Conservation (phyloP, 2,329 filamentous ascomycete species). For the Helotiales sp. region DNA sequence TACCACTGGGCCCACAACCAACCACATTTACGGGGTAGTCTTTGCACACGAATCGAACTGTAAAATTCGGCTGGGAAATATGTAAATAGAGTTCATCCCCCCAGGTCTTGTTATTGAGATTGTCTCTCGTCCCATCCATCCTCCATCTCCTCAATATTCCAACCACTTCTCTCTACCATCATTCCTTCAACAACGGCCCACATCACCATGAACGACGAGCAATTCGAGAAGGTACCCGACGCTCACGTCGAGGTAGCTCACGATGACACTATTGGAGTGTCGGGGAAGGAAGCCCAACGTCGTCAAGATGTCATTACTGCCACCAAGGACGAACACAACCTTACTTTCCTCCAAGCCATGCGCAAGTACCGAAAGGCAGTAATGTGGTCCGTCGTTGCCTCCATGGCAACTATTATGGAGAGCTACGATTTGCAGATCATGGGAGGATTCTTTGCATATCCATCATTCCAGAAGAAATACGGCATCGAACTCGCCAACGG, state of each 20-base stretch:
- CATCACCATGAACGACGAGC: background rate
- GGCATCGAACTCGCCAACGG: slow-evolving; percentile 41
- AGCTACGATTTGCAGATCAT: slow-evolving; percentile 48
- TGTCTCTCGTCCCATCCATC: background rate
- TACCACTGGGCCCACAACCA: too few relatives aligned
- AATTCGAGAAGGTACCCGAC: background rate
- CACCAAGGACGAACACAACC: slow-evolving; percentile 32
- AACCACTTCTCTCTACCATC: background rate
- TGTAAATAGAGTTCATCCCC: background rate
- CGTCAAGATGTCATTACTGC: slow-evolving; percentile 15
- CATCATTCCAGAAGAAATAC: slow-evolving; percentile 42
- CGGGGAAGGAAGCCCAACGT: background rate
- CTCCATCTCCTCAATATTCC: background rate
- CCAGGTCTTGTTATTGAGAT: background rate
- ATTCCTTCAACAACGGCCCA: background rate
- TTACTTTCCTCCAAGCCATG: slow-evolving; percentile 29
- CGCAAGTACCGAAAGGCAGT: slow-evolving; percentile 36
- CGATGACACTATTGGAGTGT: background rate
- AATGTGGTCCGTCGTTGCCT: slow-evolving; percentile 45
- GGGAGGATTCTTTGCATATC: slow-evolving; percentile 45
- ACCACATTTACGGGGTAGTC: background rate
- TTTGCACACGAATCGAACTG: background rate
- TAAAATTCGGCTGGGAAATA: background rate
- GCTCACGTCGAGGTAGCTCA: background rate
- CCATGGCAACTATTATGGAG: slow-evolving; percentile 49